A percentile compares a stretch with the other conserved stretches of the same genome.
These are phyloP conservation scores for Lophiotrema nucula DNA, from an alignment of 495 filamentous ascomycete species.

Conservation along the genomic window DNA sequence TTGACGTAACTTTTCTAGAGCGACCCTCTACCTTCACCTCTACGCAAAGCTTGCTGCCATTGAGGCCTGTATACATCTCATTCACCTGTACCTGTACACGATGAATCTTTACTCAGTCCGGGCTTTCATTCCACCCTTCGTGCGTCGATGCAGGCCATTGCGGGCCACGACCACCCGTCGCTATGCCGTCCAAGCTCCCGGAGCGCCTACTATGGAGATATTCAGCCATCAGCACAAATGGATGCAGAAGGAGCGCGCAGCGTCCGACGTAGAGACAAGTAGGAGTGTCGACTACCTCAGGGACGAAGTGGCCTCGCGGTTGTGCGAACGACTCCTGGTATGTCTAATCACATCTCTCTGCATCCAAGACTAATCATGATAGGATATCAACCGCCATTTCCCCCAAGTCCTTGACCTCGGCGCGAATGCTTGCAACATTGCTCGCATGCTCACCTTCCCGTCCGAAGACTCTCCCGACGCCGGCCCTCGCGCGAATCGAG, in stretches of 20 bases:
- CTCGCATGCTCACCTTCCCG: conserved; percentile 68
- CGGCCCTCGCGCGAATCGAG: conserved; percentile 62
- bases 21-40: background rate
- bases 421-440: conserved; percentile 94
- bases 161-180: conserved; percentile 38
- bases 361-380: conserved; percentile 7
- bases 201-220: conserved; percentile 76
- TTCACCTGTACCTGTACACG: background rate
- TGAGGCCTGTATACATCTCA: background rate
- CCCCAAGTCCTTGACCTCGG: conserved; percentile 87
- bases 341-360: conserved; percentile 16
- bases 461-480: conserved; percentile 51
- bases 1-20: conserved; percentile 13
- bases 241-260: conserved; percentile 85
- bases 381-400: conserved; percentile 91
- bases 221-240: conserved; percentile 88
- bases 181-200: conserved; percentile 76
- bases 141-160: conserved; percentile 18
- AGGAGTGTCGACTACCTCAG: conserved; percentile 85
- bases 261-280: conserved; percentile 64
- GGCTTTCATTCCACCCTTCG: conserved; percentile 27
- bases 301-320: conserved; percentile 81
- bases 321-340: conserved; percentile 86
- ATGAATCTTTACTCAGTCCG: conserved; percentile 26
- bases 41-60: background rate